Base-by-base conservation (phyloP, 1,139 yeast species). In the Chernovozyma sophiae-reginae region DNA sequence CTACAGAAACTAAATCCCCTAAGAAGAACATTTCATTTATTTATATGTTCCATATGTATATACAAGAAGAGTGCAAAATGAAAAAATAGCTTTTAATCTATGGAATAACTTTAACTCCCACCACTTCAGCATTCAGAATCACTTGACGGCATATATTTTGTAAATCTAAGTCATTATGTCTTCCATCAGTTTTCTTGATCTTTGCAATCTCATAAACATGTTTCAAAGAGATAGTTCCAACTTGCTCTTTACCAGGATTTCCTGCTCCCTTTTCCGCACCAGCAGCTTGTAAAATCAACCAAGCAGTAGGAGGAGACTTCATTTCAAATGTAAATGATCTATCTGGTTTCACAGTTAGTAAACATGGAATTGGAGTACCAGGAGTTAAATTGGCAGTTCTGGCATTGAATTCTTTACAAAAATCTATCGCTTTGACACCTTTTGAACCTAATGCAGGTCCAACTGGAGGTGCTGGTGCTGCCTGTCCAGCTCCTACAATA, bases 391-490 rank as follows among this genome's bases (percentile, higher is more conserved):
- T 80, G 13, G 96, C 95, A 12, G 97, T 89, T 62, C 96, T 80
- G 31, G 98, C 98, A 59, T 94, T 92, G 70, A 94, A 94, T 60
- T 92, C 97, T 63, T 92, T 94, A 69, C 98, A 92, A 56, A 92
- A 92, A 60, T 94, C 98, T 53, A 92, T 94, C 45, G 98, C 97
- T 60, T 94, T 94, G 40, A 92, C 96, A 68, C 98, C 99, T 60
- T 92, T 90, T 42, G 98, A 92, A 47, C 98, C 99, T 39, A 92
- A 71, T 0, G 98, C 98, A 28, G 99, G 99, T 47, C 99, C 98
- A 17, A 92, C 97, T 5, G 99, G 99, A 25, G 99, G 99, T 1
- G 96, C 84, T 30, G 99, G 98, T 1, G 97, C 94, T 0, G 99
- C 99, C 58, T 89, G 89, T 6, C 97, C 97, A 4, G 98, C 98